Base-by-base conservation (phyloP, 805 yeast genomes). In the Zygotorulaspora florentina region DNA sequence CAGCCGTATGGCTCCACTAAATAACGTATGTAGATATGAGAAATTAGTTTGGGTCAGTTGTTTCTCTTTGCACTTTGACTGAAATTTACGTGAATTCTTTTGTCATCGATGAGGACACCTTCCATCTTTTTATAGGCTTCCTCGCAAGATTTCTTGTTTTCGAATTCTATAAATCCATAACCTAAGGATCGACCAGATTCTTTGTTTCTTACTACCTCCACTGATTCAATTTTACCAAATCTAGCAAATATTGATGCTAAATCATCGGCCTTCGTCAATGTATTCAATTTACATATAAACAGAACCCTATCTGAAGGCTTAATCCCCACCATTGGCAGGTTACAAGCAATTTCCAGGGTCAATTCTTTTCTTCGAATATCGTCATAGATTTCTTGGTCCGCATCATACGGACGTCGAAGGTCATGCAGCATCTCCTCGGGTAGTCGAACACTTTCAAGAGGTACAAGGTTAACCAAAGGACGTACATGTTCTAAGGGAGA, bases 151-250 rank as follows among this genome's bases (percentile, higher is more conserved):
- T 67, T 64, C 47, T 68, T 68, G 1, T 64, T 57, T 17, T 67
- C 71, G 56, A 67, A 83, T 54, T 81, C 85, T 26, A 83, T 75
- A 50, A 83, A 83, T 2, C 81, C 90, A 56, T 83, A 83, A 42
- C 78, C 74, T 31, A 80, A 55, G 1, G 81, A 76, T 12, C 71
- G 72, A 0, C 77, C 74, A 0, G 80, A 71, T 3, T 55, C 61
- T 25, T 64, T 65, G 51, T 79, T 84, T 33, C 67, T 59, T 11
- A 82, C 69, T 12, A 83, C 65, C 42, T 80, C 81, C 47, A 80
- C 74, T 1, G 77, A 70, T 1, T 54, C 47, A 15, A 83, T 75
- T 5, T 62, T 51, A 1, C 89, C 89, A 65, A 81, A 83, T 42
- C 85, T 66, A n/a, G 76, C 68, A 55, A 83, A 83, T 11, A 83